Evolutionary conservation across 2,329 filamentous ascomycete genomes (phyloP).

Genomic region (Aspergillus fumigatiaffinis): DNA sequence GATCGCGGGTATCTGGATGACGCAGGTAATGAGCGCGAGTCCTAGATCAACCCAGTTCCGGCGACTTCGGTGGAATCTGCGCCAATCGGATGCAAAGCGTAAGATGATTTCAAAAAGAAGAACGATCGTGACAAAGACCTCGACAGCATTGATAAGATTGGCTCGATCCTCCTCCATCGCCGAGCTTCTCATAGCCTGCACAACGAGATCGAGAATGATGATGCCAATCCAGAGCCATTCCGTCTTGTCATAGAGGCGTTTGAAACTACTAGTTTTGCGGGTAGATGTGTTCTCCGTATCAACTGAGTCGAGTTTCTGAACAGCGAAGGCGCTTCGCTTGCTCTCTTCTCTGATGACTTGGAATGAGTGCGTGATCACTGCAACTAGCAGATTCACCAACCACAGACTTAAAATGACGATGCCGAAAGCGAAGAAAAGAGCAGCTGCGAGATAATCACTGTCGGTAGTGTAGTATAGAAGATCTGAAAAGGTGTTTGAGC

Average conservation of each 20-base stretch:
- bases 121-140: conserved; percentile 71
- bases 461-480: conserved; percentile 90
- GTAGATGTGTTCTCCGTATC: conserved; percentile 35
- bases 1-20: conserved; percentile 83
- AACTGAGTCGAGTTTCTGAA: conserved; percentile 57
- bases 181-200: conserved; percentile 72
- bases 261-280: conserved; percentile 49
- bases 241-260: conserved; percentile 70
- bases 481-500: conserved; percentile 93
- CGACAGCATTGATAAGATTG: conserved; percentile 65
- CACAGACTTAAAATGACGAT: conserved; percentile 94
- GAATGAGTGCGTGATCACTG: conserved; percentile 97
- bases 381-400: conserved; percentile 91
- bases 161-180: conserved; percentile 62
- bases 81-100: conserved; percentile 75
- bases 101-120: conserved; percentile 79
- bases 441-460: conserved; percentile 83
- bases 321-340: conserved; percentile 87
- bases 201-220: conserved; percentile 75
- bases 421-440: conserved; percentile 66
- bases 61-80: conserved; percentile 68
- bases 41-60: conserved; percentile 76
- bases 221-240: conserved; percentile 73
- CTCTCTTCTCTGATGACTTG: conserved; percentile 97
- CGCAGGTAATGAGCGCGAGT: conserved; percentile 73